Evolutionary conservation across 1,284 basidiomycete species (phyloP), one percentile per base, ranked within the genome.

Genomic region (Cutaneotrichosporon sp.): DNA sequence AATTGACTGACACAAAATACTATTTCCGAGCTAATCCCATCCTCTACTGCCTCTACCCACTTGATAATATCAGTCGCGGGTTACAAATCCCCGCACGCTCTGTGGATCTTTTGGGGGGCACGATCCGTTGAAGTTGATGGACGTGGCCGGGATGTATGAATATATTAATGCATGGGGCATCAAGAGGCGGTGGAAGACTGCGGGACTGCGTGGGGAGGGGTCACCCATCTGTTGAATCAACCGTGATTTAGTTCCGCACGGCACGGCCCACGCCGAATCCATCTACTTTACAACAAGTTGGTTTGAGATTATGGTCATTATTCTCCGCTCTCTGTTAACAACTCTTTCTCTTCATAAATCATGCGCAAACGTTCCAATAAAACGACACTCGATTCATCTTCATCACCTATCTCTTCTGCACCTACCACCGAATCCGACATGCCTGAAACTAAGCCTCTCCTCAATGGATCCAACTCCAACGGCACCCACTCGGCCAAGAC

Each of bases 261-360:
- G 34, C 46, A 47, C 46, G 46, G 46, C 46, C 46, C 46, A 47
- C 46, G 46, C 46, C 46, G 46, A 47, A 47, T 47, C 22, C 49
- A 50, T 9, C 47, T 22, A 49, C 47, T 21, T 6, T 6, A 8
- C 11, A 42, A 11, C 40, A 11, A 42, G 13, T 18, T 18, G 13
- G 40, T n/a, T n/a, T n/a, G n/a, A n/a, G n/a, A n/a, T n/a, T n/a
- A n/a, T n/a, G n/a, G n/a, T n/a, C n/a, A n/a, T n/a, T 18, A 42
- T 18, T 18, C 40, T 14, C 40, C 40, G 18, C 40, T 42, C 40
- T 11, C 11, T 10, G 40, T 42, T 18, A 8, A 14, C 40, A 42
- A 42, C 40, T 42, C 40, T 47, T 47, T 47, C 46, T 36, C 34
- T 13, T 13, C 7, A 36, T 13, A 8, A 10, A 30, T 14, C 47